Base-by-base conservation (phyloP, 139 green algal genomes). In the Microglena sp. region DNA sequence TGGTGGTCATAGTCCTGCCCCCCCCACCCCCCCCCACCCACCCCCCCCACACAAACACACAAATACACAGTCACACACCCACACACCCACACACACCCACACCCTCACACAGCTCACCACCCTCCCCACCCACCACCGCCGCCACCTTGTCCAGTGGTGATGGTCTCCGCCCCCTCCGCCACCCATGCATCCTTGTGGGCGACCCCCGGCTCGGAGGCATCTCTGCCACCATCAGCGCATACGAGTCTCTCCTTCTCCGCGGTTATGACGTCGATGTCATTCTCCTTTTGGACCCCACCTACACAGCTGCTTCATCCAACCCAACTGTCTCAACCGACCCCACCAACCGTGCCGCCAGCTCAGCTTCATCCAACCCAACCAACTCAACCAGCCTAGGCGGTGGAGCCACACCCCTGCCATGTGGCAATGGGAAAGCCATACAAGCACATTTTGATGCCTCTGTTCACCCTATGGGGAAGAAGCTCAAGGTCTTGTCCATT, bases 131-230 rank as follows among this genome's bases (percentile, higher is more conserved):
- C 4, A 8, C 8, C 6, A 29, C n/a, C n/a, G n/a, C n/a, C n/a
- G n/a, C n/a, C n/a, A n/a, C n/a, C n/a, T n/a, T n/a, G n/a, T n/a
- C n/a, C 54, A 29, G 29, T 15, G 22, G 76, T 67, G 89, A 97
- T 55, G 46, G 84, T 28, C 80, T 89, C 57, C 82, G 89, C 27
- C 68, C 83, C 0, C 78, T 96, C 35, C 70, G 88, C 26, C 80
- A 96, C 34, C 94, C 93, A 0, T 80, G 67, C 2, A 28, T 99
- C 6, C 79, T 99, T 3, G 87, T 99, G 5, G 93, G 89, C 1
- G 90, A 97, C 60, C 72, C 83, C 2, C 66, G 79, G 0, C 82
- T 99, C 31, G 94, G 94, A 0, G 93, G 93, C 60, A 96, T 99
- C 70, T 93, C 87, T 6, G 77, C 81, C 55, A 98, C 90, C 2